A percentile compares a stretch with the other conserved stretches of the same genome.
phyloP scores from a whole-genome alignment of 2,329 filamentous ascomycete species.

The Cyphellophora attinorum region DNA sequence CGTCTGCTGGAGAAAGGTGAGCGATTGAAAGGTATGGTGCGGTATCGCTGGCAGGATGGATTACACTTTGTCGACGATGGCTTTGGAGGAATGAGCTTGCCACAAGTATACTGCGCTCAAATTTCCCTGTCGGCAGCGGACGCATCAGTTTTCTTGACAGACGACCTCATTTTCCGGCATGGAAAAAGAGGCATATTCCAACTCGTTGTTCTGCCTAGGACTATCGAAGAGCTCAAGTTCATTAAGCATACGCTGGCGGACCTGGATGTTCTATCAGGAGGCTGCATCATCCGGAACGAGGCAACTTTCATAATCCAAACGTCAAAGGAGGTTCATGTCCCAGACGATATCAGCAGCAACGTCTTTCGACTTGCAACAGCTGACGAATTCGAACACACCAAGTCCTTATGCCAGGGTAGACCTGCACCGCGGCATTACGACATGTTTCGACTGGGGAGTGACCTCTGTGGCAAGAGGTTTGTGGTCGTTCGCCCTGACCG shows the following conservation, averaged over 20 bases:
- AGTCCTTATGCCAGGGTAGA: conserved; percentile 18
- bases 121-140: conserved; percentile 1
- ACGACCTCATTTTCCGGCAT: conserved; percentile 22
- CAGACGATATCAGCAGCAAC: neutral
- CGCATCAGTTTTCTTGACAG: conserved; percentile 19
- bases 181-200: conserved; percentile 5
- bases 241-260: conserved; percentile 21
- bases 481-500: conserved; percentile 24
- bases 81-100: conserved; percentile 22
- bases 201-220: conserved; percentile 6
- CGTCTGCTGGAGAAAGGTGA: conserved; percentile 22
- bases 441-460: conserved; percentile 16
- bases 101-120: conserved; percentile 24
- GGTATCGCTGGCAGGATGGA: conserved; percentile 20
- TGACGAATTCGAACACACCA: conserved; percentile 20
- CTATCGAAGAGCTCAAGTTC: conserved; percentile 6
- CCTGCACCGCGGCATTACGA: conserved; percentile 22
- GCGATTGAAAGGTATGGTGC: conserved; percentile 21
- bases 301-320: neutral
- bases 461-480: conserved; percentile 16
- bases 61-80: conserved; percentile 24
- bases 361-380: conserved; percentile 18
- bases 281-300: conserved; percentile 1
- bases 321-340: neutral
- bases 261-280: conserved; percentile 14